phyloP scores from a whole-genome alignment of 2,329 filamentous ascomycete genomes.

The Aspergillus persii region DNA sequence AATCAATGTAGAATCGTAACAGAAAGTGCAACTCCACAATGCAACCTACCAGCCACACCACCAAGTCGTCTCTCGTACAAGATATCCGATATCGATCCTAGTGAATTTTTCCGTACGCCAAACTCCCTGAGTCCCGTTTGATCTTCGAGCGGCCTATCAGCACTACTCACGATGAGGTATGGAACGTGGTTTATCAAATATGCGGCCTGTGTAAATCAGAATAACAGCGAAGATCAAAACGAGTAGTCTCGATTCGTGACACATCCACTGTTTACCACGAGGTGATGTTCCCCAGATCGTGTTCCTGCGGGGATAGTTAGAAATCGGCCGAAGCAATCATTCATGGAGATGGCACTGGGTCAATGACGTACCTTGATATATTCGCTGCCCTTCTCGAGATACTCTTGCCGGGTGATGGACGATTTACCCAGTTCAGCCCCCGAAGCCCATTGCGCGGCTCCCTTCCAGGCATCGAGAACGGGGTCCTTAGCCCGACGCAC shows the following conservation, averaged over 20 bases:
- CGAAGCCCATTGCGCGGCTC: conserved; percentile 79
- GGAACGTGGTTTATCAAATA: neutral
- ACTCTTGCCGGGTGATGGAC: conserved; percentile 77
- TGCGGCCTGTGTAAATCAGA: neutral
- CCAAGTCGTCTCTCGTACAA: neutral
- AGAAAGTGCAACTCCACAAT: neutral
- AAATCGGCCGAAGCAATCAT: conserved; percentile 10
- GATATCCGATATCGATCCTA: neutral
- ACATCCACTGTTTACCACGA: conserved; percentile 21
- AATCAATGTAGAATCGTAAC: neutral
- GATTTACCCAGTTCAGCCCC: conserved; percentile 58
- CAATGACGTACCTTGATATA: conserved; percentile 71
- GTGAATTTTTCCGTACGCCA: neutral
- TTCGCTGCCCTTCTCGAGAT: conserved; percentile 84
- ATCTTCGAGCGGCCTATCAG: neutral
- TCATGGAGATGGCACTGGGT: neutral
- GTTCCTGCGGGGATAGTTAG: conserved; percentile 26
- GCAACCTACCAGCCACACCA: neutral
- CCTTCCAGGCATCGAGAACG: conserved; percentile 86
- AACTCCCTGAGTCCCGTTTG: neutral
- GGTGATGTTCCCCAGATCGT: conserved; percentile 38
- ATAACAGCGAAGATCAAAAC: neutral
- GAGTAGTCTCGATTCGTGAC: neutral
- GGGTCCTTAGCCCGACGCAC: conserved; percentile 74
- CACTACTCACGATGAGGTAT: neutral